Conservation (phyloP, 768 basidiomycete species). For the Postia placenta region DNA sequence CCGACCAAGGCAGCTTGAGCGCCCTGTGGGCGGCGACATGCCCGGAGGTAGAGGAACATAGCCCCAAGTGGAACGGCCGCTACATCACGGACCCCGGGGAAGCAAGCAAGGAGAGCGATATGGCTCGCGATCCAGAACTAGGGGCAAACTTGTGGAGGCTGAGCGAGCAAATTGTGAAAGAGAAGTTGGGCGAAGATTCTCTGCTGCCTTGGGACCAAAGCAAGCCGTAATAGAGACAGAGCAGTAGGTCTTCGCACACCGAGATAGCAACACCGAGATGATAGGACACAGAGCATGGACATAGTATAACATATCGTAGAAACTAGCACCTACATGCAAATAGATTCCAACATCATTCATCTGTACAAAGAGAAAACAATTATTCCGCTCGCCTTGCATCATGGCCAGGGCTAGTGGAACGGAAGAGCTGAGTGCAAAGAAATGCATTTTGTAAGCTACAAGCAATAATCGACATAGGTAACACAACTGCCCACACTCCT, state of each 20-base stretch:
- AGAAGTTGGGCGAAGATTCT: conserved; percentile 18
- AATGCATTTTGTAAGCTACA: conserved; percentile 20
- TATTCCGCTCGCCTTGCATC: conserved; percentile 20
- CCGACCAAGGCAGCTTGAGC: conserved; percentile 21
- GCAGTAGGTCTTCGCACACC: too few relatives aligned
- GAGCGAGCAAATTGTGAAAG: conserved; percentile 23
- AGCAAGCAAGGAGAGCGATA: conserved; percentile 16
- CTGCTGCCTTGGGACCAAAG: conserved; percentile 18
- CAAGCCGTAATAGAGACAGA: background rate
- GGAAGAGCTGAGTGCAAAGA: conserved; percentile 11
- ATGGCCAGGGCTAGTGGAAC: background rate
- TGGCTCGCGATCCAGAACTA: conserved; percentile 20
- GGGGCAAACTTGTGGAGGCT: conserved; percentile 26
- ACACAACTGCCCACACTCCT: background rate
- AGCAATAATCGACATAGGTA: conserved; percentile 8
- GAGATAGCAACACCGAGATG: background rate
- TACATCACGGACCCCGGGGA: conserved; percentile 22
- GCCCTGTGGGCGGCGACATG: conserved; percentile 28
- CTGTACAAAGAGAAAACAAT: too few relatives aligned
- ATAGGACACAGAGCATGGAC: background rate
- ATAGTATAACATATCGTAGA: background rate
- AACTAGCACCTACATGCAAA: too few relatives aligned
- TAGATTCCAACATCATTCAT: too few relatives aligned
- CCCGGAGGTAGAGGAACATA: conserved; percentile 18
- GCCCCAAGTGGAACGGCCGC: conserved; percentile 17